Base-by-base conservation (phyloP, 2,329 filamentous ascomycete genomes). In the Clarireedia monteithiana region DNA sequence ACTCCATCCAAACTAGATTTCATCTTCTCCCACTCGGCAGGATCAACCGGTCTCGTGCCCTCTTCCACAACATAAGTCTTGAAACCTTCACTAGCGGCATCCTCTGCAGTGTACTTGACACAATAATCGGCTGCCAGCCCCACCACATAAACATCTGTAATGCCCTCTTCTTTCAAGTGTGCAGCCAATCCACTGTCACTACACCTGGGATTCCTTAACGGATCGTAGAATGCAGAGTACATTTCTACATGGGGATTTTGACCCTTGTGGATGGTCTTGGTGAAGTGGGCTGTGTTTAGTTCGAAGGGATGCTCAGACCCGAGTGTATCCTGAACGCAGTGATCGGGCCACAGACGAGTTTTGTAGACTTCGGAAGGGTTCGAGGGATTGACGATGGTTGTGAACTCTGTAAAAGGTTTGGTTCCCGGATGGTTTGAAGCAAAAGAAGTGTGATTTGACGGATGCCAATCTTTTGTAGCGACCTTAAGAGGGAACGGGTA, bases 381-480 rank as follows among this genome's bases (percentile, higher is more conserved):
- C 61, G 72, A 62, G 1, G 88, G 88, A 71, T 91, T 89, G 53
- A 68, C 68, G 67, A 96, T 83, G 3, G 75, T 82, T 51, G 83
- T 75, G 34, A 72, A 74, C 40, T 86, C 86, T 36, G 78, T 74
- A 69, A 88, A 96, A 0, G 92, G 83, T 59, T 75, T 70, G 66
- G 87, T 85, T 65, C 80, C 58, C 61, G 72, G 60, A 71, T 97
- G 91, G 72, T 91, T 95, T 27, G 77, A 74, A 12, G 91, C 90
- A 72, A 99, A 99, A 44, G 92, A 96, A 70, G 95, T 78, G 76
- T 97, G 92, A 67, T 86, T 73, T 2, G 66, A 63, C 0, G 94
- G 94, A 69, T 99, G 94, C 77, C 83, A 95, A 80, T 99, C 94
- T 69, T 90, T 86, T n/a, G 92, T 96, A 46, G 89, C 90, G 62